Percentiles rank a stretch among this genome's conserved stretches.
These are phyloP conservation scores for Pythium aphanidermatum DNA, from an alignment of 352 stramenopile genomes.

Conservation along the genomic window DNA sequence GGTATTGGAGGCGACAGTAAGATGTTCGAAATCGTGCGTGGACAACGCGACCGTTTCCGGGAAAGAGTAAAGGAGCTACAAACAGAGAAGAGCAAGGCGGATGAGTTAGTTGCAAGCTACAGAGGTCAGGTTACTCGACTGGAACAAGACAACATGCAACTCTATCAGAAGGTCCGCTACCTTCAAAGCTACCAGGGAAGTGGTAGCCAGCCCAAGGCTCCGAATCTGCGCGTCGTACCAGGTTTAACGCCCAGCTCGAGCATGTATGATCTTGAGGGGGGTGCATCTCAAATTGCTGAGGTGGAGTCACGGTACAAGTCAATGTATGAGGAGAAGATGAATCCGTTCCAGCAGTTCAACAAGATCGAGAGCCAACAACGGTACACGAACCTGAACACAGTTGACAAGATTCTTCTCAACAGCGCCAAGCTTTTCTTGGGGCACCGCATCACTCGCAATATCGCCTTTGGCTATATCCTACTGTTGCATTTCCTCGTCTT, in stretches of 20 bases:
- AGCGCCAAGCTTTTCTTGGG: conserved; percentile 78
- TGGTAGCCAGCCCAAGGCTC: not conserved
- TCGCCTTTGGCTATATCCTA: conserved; percentile 80
- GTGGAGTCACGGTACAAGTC: conserved; percentile 76
- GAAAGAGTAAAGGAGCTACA: conserved; percentile 82
- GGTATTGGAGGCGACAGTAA: conserved; percentile 49
- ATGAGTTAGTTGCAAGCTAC: conserved; percentile 58
- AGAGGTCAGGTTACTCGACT: conserved; percentile 64
- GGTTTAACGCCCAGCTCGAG: conserved; percentile 5
- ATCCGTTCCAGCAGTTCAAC: conserved; percentile 90
- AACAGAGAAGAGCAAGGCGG: conserved; percentile 57
- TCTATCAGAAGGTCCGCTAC: conserved; percentile 89
- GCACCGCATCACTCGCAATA: conserved; percentile 77
- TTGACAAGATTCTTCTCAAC: conserved; percentile 89
- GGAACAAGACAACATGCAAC: conserved; percentile 87
- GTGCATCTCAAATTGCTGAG: conserved; percentile 17
- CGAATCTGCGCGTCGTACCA: conserved; percentile 17
- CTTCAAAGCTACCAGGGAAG: conserved; percentile 67
- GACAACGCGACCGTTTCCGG: conserved; percentile 74
- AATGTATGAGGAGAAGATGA: conserved; percentile 91
- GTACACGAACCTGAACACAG: conserved; percentile 85
- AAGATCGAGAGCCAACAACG: conserved; percentile 86
- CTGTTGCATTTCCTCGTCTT: conserved; percentile 84
- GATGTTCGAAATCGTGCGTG: conserved; percentile 80
- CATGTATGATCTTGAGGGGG: conserved; percentile 23